phyloP scores from a whole-genome alignment of 805 yeast genomes.

The Huiozyma sinensis region DNA sequence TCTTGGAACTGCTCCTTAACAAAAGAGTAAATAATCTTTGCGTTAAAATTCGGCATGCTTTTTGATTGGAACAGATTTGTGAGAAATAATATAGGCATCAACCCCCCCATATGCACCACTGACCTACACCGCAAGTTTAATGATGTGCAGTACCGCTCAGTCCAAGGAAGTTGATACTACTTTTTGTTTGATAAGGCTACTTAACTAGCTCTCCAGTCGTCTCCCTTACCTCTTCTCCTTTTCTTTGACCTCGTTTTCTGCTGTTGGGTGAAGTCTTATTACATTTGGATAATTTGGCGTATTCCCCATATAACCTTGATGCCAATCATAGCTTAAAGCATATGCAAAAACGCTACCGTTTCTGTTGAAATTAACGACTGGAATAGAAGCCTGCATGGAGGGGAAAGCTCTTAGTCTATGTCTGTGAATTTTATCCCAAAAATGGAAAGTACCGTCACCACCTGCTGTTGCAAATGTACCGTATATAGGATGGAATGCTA shows the following conservation, averaged over 20 bases:
- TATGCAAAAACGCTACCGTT: conserved; percentile 81
- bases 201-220: too few relatives aligned
- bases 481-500: conserved; percentile 76
- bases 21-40: too few relatives aligned
- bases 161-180: too few relatives aligned
- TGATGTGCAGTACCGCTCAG: too few relatives aligned
- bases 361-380: conserved; percentile 72
- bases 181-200: too few relatives aligned
- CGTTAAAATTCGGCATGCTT: too few relatives aligned
- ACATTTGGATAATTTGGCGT: conserved; percentile 63
- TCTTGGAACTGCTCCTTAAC: too few relatives aligned
- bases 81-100: background rate
- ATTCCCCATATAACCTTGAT: conserved; percentile 75
- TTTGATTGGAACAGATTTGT: too few relatives aligned
- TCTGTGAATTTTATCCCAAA: conserved; percentile 92
- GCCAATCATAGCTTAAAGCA: conserved; percentile 92
- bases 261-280: conserved; percentile 73
- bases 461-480: conserved; percentile 95
- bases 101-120: background rate
- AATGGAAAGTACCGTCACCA: conserved; percentile 83
- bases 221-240: conserved; percentile 27
- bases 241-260: conserved; percentile 73
- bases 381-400: conserved; percentile 51
- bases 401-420: conserved; percentile 80
- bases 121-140: background rate